Evolutionary conservation across 257 asterid genomes (phyloP).

Genomic region (Capsicum pubescens): DNA sequence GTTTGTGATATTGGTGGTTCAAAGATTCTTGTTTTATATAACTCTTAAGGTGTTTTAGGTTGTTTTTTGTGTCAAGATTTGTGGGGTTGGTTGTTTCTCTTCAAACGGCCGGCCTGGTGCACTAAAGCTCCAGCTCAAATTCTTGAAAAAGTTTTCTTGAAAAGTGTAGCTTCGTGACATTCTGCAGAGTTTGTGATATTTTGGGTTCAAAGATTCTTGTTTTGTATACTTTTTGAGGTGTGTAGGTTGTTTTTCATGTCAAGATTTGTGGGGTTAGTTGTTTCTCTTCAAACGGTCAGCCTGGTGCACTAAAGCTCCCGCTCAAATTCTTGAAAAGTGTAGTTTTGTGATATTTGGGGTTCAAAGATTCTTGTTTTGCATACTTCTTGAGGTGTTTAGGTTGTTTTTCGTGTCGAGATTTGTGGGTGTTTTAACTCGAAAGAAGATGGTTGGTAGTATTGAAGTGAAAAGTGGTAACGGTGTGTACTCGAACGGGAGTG

Average conservation of each 20-base stretch:
- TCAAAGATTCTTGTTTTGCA: neutral
- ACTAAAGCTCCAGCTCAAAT: no score
- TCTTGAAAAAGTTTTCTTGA: no score
- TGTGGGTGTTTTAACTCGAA: constrained; percentile 27
- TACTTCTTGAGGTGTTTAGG: constrained; percentile 15
- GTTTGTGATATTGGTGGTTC: neutral
- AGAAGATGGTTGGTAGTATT: constrained; percentile 79
- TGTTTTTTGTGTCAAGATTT: no score
- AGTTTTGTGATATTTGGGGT: neutral
- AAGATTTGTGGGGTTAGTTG: no score
- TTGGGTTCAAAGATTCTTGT: constrained; percentile 8
- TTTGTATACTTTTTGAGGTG: constrained; percentile 16
- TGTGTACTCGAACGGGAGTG: constrained; percentile 51
- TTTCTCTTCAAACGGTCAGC: no score
- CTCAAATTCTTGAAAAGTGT: neutral
- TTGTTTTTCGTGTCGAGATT: neutral
- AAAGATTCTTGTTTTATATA: constrained; percentile 15
- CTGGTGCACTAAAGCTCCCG: no score
- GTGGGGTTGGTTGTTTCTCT: neutral
- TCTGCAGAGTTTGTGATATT: neutral
- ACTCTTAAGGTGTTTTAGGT: constrained; percentile 23
- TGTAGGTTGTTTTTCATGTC: neutral
- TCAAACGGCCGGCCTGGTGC: no score
- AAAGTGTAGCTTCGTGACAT: no score
- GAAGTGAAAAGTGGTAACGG: constrained; percentile 40